Conservation (phyloP, 331 rosid genomes). For the Acacia concinna region DNA sequence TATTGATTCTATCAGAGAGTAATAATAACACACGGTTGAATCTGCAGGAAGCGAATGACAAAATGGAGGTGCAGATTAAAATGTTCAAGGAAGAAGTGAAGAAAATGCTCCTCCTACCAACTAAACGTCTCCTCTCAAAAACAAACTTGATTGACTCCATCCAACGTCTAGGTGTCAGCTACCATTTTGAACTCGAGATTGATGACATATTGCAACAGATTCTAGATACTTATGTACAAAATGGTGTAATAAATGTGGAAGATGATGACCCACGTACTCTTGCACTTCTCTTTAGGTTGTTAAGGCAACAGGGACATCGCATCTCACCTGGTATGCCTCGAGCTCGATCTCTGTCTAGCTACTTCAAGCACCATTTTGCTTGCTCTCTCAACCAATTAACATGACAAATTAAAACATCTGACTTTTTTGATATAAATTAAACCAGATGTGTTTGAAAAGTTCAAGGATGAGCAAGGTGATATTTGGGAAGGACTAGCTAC, state of each 20-base stretch:
- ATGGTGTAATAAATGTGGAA: background rate
- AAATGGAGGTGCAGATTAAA: background rate
- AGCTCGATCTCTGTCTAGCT: background rate
- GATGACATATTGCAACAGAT: background rate
- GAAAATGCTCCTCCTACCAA: background rate
- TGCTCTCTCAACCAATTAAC: background rate
- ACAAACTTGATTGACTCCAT: background rate
- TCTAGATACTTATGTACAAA: background rate
- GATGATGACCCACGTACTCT: background rate
- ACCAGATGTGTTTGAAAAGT: constrained; percentile 2
- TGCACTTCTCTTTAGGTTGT: background rate
- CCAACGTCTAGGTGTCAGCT: background rate
- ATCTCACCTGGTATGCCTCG: background rate
- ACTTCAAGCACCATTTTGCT: background rate
- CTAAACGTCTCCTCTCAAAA: background rate
- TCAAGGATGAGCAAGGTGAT: constrained; percentile 4
- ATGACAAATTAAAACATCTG: background rate
- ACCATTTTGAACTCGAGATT: background rate
- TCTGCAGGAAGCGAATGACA: background rate
- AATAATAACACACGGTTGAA: background rate
- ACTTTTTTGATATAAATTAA: background rate
- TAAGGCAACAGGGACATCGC: background rate
- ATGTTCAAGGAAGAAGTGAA: background rate
- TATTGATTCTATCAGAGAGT: background rate
- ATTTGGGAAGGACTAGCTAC: background rate